Percentiles rank a stretch among this genome's conserved stretches.
Evolutionary conservation across 169 alveolate species (phyloP).

Genomic region (Babesia divergens): DNA sequence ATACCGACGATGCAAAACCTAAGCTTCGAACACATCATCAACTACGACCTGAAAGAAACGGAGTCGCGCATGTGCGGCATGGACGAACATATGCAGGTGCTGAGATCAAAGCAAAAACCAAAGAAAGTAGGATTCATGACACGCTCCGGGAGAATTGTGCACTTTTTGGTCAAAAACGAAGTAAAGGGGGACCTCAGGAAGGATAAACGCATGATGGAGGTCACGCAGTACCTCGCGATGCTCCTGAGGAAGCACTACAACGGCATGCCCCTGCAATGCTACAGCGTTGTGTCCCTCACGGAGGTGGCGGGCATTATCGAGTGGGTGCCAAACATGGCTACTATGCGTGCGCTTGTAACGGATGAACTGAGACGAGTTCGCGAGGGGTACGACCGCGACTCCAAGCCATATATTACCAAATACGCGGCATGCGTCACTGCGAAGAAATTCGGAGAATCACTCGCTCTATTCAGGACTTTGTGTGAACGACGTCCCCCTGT

Average conservation of each 20-base stretch:
- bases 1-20: slow-evolving; percentile 42
- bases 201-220: slow-evolving; percentile 92
- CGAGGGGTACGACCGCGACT: slow-evolving; percentile 75
- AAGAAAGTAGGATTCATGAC: slow-evolving; percentile 79
- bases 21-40: slow-evolving; percentile 39
- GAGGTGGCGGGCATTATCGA: slow-evolving; percentile 91
- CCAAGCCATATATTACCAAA: background rate
- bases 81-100: slow-evolving; percentile 68
- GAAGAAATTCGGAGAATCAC: slow-evolving; percentile 41
- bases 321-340: slow-evolving; percentile 90
- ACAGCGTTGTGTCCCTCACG: slow-evolving; percentile 86
- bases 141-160: slow-evolving; percentile 47
- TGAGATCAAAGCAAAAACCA: slow-evolving; percentile 92
- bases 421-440: slow-evolving; percentile 29
- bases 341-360: slow-evolving; percentile 66
- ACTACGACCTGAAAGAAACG: slow-evolving; percentile 14
- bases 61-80: slow-evolving; percentile 42
- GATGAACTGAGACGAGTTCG: slow-evolving; percentile 72
- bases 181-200: slow-evolving; percentile 89
- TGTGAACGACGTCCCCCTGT: slow-evolving; percentile 64
- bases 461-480: slow-evolving; percentile 42
- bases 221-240: slow-evolving; percentile 40
- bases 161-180: slow-evolving; percentile 85
- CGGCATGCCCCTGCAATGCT: slow-evolving; percentile 55
- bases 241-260: slow-evolving; percentile 1